A percentile compares a stretch with the other conserved stretches of the same genome.
Evolutionary conservation across 805 yeast species (phyloP).

Genomic region (Barnettozyma vustinii): DNA sequence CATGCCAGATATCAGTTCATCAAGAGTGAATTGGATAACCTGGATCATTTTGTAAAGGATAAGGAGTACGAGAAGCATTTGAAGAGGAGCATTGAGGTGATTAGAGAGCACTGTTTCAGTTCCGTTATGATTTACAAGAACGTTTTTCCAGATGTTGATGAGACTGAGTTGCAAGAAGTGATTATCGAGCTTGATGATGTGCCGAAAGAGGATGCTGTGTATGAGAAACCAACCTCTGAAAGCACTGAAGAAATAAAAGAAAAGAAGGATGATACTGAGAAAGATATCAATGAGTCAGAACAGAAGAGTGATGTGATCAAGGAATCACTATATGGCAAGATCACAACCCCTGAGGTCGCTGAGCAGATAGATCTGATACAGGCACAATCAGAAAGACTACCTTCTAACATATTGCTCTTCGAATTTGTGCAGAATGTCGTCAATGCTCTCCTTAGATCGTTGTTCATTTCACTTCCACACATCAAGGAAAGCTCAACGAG

Average conservation of each 20-base stretch:
- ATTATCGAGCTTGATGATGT: constrained; percentile 9
- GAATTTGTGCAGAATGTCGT: constrained; percentile 34
- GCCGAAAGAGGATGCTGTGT: not conserved
- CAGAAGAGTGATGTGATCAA: not conserved
- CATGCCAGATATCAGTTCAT: constrained; percentile 68
- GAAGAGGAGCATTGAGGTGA: constrained; percentile 75
- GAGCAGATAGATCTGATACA: constrained; percentile 5
- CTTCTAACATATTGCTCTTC: constrained; percentile 28
- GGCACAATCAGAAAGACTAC: constrained; percentile 9
- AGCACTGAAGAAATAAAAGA: constrained; percentile 6
- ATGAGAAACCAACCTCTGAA: not conserved
- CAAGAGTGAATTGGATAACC: constrained; percentile 49
- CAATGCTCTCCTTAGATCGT: constrained; percentile 27
- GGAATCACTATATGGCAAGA: not conserved
- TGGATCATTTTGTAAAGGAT: constrained; percentile 49
- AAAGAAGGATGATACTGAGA: not conserved
- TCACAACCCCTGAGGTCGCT: not conserved
- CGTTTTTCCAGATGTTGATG: constrained; percentile 44
- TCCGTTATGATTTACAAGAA: constrained; percentile 63
- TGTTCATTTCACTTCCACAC: constrained; percentile 27
- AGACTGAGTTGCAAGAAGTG: constrained; percentile 18
- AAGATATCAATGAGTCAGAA: constrained; percentile 19
- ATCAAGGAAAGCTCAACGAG: constrained; percentile 36
- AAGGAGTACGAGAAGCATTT: constrained; percentile 54
- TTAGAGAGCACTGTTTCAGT: constrained; percentile 77